Base-by-base conservation (phyloP, 1,284 basidiomycete species). In the Flammula alnicola region DNA sequence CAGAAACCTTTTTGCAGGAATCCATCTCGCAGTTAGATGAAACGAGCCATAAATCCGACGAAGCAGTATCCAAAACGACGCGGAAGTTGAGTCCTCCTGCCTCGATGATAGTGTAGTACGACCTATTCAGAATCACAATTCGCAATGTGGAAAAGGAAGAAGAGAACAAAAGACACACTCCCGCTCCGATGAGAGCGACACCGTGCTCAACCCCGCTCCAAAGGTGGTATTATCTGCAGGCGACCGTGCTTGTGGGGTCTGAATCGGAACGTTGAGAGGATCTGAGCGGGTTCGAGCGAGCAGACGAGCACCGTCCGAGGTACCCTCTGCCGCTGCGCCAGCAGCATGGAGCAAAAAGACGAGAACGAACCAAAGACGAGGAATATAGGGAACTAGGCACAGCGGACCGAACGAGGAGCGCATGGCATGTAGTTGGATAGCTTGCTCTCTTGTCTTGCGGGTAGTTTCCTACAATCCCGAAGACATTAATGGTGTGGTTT, bases 11-110 rank as follows among this genome's bases (percentile, higher is more conserved):
- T 35, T 71, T 70, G 63, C 88, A 91, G 0, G 73, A 58, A 11
- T 62, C 61, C 5, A 79, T 74, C n/a, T 65, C 64, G 66, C 88
- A 91, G 5, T 63, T 73, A 4, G 86, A 83, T 19, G 87, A 86
- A 38, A 81, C 62, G 12, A 90, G 58, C 88, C 87, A 91, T 14
- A 86, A 62, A 64, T 89, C 86, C 9, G 87, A 77, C 3, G 88
- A 91, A n/a, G 75, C 89, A 1, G 88, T 90, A 64, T 91, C 88
- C 32, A 91, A 67, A 1, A 80, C 79, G n/a, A 84, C 78, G 12
- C 86, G 83, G 57, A 89, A 86, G 59, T 68, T 80, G 54, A 87
- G 78, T 51, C 74, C 70, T 31, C 87, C 88, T 31, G 76, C 69
- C 51, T 76, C 66, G 39, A 88, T 72, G 35, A 87, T 65, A 12